phyloP scores from a whole-genome alignment of 441 rosid genomes.

The Erysimum cheiri region DNA sequence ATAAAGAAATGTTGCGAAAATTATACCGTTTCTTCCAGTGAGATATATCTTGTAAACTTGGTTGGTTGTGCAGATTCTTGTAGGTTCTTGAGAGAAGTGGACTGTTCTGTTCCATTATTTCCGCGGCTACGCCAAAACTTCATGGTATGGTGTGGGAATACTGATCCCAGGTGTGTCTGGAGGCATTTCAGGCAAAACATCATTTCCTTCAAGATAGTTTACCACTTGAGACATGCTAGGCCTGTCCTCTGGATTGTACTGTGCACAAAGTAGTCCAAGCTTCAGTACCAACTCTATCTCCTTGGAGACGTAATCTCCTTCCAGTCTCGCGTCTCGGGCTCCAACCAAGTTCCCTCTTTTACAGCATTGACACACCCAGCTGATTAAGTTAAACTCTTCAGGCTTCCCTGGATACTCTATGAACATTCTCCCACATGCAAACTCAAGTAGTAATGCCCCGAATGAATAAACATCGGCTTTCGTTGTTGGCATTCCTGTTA shows the following conservation, averaged over 20 bases:
- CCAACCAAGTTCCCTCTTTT: slow-evolving; percentile 52
- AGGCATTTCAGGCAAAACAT: slow-evolving; percentile 45
- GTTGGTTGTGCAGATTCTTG: slow-evolving; percentile 10
- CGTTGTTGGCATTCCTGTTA: slow-evolving; percentile 59
- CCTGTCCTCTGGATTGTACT: slow-evolving; percentile 47
- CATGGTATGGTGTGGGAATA: slow-evolving; percentile 46
- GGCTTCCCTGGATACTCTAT: slow-evolving; percentile 49
- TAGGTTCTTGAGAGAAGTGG: slow-evolving; percentile 18
- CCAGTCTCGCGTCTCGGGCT: slow-evolving; percentile 58
- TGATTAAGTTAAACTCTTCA: slow-evolving; percentile 53
- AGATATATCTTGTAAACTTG: neutral
- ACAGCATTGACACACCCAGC: slow-evolving; percentile 61
- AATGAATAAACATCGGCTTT: slow-evolving; percentile 65
- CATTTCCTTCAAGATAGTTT: slow-evolving; percentile 39
- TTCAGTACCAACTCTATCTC: slow-evolving; percentile 67
- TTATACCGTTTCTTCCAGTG: slow-evolving; percentile 13
- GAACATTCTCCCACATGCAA: slow-evolving; percentile 67
- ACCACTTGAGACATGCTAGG: slow-evolving; percentile 45
- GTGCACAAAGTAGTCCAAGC: slow-evolving; percentile 63
- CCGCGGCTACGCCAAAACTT: slow-evolving; percentile 37
- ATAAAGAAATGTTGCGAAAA: slow-evolving; percentile 8
- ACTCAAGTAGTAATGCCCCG: slow-evolving; percentile 65
- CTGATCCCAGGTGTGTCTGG: slow-evolving; percentile 44
- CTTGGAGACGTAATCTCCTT: slow-evolving; percentile 48
- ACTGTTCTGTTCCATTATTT: neutral